Base-by-base conservation (phyloP, 176 grass and related monocot genomes). In the Phragmites australis region DNA sequence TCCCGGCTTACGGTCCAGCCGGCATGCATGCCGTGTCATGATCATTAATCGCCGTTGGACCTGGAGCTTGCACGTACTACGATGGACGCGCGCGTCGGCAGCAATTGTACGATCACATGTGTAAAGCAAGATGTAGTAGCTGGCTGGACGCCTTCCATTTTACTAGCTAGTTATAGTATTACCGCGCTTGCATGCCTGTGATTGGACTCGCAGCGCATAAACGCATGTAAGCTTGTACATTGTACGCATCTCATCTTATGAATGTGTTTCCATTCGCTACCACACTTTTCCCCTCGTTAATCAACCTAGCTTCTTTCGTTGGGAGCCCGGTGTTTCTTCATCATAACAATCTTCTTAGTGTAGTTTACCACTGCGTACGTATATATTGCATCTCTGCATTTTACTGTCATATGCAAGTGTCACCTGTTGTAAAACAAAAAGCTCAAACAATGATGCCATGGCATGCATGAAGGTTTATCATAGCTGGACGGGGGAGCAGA, bases 191-290 rank as follows among this genome's bases (percentile, higher is more conserved):
- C 68, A 53, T 79, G 67, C 15, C 34, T 48, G 68, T 25, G 68
- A 65, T 14, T 56, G 47, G 26, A 39, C 47, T 66, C 84, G 57
- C 76, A 50, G 42, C 29, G 16, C 79, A 63, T 31, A 14, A 19
- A 37, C 3, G 42, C 64, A 41, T 17, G 50, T 60, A 47, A 49
- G 47, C 19, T 72, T 83, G 86, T 83, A 78, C 65, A 70, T 83
- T 83, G 37, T 54, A 85, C 77, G 21, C 6, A 31, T 48, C 8
- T 53, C 65, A 30, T 68, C 22, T 17, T 63, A 37, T 77, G 2
- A 77, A 46, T 27, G 21, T 70, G 44, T 51, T 26, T 72, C 13
- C 16, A 66, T 48, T 62, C 45, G 8, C 25, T 59, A 39, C 29
- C 22, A 44, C 19, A 3, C 4, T 8, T 12, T 23, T 12, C 1